Conservation (phyloP, 192 early-diverging fungal species). For the Coemansia asiatica region DNA sequence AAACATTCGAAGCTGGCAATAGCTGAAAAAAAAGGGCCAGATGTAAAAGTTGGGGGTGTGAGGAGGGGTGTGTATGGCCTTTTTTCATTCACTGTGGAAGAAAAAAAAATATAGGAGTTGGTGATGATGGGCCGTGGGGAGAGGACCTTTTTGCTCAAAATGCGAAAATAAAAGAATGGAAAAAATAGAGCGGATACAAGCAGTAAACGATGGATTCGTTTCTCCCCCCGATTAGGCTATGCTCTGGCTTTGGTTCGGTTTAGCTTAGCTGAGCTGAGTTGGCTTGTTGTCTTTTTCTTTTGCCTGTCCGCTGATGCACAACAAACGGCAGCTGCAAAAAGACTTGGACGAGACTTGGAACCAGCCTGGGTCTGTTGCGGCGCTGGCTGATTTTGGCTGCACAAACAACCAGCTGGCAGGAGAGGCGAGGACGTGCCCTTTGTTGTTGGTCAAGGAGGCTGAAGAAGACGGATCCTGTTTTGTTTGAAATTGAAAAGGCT, state of each 20-base stretch:
- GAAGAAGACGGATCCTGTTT: no score
- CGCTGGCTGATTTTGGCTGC: not conserved
- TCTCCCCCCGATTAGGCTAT: not conserved
- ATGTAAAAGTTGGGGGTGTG: constrained; percentile 2
- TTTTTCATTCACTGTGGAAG: not conserved
- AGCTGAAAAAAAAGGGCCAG: not conserved
- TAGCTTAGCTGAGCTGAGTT: no score
- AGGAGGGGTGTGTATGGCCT: not conserved
- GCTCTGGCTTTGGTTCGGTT: no score
- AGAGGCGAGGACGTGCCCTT: no score
- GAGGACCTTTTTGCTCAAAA: not conserved
- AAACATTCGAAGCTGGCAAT: not conserved
- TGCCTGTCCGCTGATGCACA: not conserved
- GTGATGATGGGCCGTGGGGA: not conserved
- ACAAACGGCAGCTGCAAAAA: not conserved
- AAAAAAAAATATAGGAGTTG: not conserved
- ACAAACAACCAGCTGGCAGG: not conserved
- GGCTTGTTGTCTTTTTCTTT: not conserved
- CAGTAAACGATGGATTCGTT: not conserved
- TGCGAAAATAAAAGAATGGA: not conserved
- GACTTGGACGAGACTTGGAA: not conserved
- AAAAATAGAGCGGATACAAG: not conserved
- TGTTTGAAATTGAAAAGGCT: no score
- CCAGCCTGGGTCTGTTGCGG: not conserved
- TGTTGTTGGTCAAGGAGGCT: no score